phyloP scores from a whole-genome alignment of 164 flowering plant genomes.

The Protea cynaroides region DNA sequence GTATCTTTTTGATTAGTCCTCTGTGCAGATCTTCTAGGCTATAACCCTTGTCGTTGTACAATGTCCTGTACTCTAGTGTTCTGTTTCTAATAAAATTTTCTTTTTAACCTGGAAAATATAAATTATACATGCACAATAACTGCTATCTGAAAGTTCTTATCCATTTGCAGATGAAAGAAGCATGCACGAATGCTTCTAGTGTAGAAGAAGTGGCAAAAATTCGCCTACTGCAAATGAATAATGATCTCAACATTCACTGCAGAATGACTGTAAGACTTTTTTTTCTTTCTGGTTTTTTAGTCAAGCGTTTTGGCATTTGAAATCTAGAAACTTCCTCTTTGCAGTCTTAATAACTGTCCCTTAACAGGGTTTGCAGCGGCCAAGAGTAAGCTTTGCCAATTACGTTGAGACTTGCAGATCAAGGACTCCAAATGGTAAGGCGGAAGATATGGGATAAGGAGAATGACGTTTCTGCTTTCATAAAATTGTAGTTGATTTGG shows the following conservation, averaged over 20 bases:
- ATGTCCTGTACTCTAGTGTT: too few relatives aligned
- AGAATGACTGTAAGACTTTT: constrained; percentile 33
- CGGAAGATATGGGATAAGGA: constrained; percentile 4
- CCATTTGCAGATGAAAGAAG: constrained; percentile 34
- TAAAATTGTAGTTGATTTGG: not conserved
- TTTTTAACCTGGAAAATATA: too few relatives aligned
- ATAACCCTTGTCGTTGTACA: too few relatives aligned
- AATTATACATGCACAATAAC: too few relatives aligned
- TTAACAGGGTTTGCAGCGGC: constrained; percentile 31
- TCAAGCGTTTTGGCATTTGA: not conserved
- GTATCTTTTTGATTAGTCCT: too few relatives aligned
- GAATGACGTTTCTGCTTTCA: not conserved
- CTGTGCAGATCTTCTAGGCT: too few relatives aligned
- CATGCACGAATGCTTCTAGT: constrained; percentile 36
- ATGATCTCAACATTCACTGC: constrained; percentile 38
- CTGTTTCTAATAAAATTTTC: too few relatives aligned
- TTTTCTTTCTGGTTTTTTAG: not conserved
- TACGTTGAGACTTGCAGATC: constrained; percentile 5
- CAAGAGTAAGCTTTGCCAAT: constrained; percentile 38
- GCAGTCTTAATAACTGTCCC: not conserved
- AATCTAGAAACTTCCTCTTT: not conserved
- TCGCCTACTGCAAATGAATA: constrained; percentile 36
- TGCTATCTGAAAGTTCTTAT: not conserved
- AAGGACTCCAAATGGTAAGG: not conserved
- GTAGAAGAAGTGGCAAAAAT: constrained; percentile 36